Base-by-base conservation (phyloP, 768 basidiomycete species). In the Rhodotorula graminis region DNA sequence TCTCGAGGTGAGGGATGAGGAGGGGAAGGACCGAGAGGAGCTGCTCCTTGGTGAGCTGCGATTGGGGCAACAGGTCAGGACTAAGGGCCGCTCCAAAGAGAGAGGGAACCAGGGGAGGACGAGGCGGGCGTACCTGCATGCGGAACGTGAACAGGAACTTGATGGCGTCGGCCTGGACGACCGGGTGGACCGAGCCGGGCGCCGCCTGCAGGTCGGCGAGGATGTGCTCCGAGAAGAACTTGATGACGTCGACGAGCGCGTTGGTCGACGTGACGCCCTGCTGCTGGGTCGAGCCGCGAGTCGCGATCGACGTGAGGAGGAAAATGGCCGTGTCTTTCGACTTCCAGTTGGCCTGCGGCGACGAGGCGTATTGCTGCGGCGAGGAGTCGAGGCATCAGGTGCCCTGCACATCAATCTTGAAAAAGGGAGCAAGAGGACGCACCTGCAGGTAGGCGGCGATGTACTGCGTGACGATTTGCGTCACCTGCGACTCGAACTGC, bases 181-280 rank as follows among this genome's bases (percentile, higher is more conserved):
- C 92, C 3, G 93, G 90, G 78, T 96, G 90, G 9, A 77, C 65
- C 23, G 83, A 82, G 8, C 88, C 87, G 11, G 85, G 82, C 3
- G 82, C 82, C 4, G 91, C 89, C 72, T 87, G 89, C 53, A 98
- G 82, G 81, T 99, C 96, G 73, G 88, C 85, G 79, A 88, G 91
- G 23, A 97, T 90, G 78, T 96, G 87, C 31, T 93, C 88, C 25
- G 90, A 90, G 83, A 98, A 99, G 84, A 96, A 98, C 77, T 92
- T 87, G 78, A 99, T 90, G 46, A 98, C 89, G 79, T 98, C 91
- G 46, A 98, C 90, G 65, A 94, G 86, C 3, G 89, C 85, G 78
- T 97, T 99, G 49, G 90, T 91, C 27, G 92, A 90, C 2, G 94
- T 97, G 47, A 97, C 94, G 58, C 95, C 95, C 71, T 90, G 92